Base-by-base conservation (phyloP, 1,284 basidiomycete genomes). In the Rhodotorula mucilaginosa region DNA sequence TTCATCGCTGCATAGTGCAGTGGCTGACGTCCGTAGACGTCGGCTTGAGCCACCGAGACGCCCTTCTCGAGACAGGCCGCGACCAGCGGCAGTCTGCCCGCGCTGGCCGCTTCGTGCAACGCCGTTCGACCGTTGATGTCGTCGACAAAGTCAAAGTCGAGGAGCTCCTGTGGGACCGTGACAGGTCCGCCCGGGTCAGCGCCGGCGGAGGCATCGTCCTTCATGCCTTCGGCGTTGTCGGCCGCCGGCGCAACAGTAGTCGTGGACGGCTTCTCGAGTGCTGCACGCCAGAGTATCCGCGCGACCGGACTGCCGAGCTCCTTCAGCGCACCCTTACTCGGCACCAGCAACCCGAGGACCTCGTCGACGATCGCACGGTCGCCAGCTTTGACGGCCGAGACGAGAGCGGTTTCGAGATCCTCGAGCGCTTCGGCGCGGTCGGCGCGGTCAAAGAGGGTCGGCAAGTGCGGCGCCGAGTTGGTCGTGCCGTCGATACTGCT, bases 1-100 rank as follows among this genome's bases (percentile, higher is more conserved):
- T 93, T 89, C 89, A 99, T 93, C 23, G 93, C 91, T 23, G 93
- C 93, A 81, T 99, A 99, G 82, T 98, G 96, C 63, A 99, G 85
- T 5, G 95, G 90, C 16, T 92, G 91, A 23, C 97, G 90, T 49
- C 92, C 93, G 82, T 98, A 99, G 5, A 90, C 88, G 79, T 97
- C 94, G 56, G 86, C 83, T 73, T 87, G 89, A 70, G 88, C 85
- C 48, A 87, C 84, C 29, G 86, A 83, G 10, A 93, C 88, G 34
- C 87, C 87, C 66, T 89, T 88, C 64, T 87, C 84, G 34, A 98
- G 86, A 80, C 94, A 97, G 29, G 95, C 83, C 72, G 88, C 83
- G 62, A 95, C 92, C 56, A 99, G 86, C n/a, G 88, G 86, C 34
- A 89, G 82, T 23, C 88, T 86, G 15, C 96, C 96, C 13, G 89